Evolutionary conservation across 2,329 filamentous ascomycete genomes (phyloP).

Genomic region (Curvularia lunata): DNA sequence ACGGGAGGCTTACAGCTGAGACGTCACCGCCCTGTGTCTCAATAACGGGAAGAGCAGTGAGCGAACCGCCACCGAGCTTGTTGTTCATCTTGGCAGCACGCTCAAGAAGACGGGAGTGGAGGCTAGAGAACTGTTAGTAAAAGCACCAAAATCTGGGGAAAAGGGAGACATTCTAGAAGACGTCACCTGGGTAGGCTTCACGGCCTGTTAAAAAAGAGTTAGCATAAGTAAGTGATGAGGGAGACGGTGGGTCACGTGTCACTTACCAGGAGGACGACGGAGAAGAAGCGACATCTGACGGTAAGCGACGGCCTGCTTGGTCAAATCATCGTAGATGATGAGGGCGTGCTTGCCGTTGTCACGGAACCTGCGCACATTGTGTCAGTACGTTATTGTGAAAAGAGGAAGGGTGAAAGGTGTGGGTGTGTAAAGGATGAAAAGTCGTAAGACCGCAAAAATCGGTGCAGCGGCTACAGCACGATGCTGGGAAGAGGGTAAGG

Average conservation of each 20-base stretch:
- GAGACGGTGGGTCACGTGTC: no score
- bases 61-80: slow-evolving; percentile 91
- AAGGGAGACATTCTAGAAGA: neutral
- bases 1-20: slow-evolving; percentile 64
- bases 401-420: no score
- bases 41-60: slow-evolving; percentile 92
- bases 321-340: slow-evolving; percentile 92
- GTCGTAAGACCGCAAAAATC: no score
- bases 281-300: slow-evolving; percentile 99
- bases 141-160: no score
- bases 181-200: slow-evolving; percentile 98
- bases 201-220: slow-evolving; percentile 60
- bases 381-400: no score
- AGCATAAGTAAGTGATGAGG: no score
- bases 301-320: slow-evolving; percentile 97
- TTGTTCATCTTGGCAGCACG: slow-evolving; percentile 99
- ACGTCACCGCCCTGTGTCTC: slow-evolving; percentile 99
- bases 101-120: slow-evolving; percentile 84
- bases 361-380: slow-evolving; percentile 55
- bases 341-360: slow-evolving; percentile 88
- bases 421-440: no score
- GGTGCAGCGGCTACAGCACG: no score
- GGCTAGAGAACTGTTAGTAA: slow-evolving; percentile 1
- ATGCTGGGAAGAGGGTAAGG: no score
- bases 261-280: slow-evolving; percentile 78